Evolutionary conservation across 2,329 filamentous ascomycete species (phyloP), one percentile per base, ranked within the genome.

Genomic region (Alternaria sp.): DNA sequence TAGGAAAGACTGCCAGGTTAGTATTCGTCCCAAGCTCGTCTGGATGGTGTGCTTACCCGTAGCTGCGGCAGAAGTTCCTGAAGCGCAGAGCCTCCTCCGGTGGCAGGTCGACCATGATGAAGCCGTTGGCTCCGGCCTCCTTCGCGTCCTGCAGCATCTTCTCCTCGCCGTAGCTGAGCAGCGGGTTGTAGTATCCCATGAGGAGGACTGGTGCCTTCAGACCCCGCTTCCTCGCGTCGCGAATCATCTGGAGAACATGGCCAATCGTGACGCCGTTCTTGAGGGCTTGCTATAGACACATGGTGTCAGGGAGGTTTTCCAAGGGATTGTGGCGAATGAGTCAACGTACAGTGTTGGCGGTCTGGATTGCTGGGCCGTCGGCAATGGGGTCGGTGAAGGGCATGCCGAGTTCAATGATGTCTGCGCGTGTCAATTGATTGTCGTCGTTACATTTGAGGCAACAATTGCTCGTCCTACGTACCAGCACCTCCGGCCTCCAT

Each of bases 121-220:
- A 98, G 63, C 96, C 95, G 82, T 97, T 97, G 78, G 97, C 89
- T 25, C 94, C 93, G 3, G 93, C 92, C 58, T 89, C 88, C 78
- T 91, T 90, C 80, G 93, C 93, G 80, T 98, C 94, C 72, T 89
- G 87, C 58, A 99, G 85, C 81, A 98, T 89, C 64, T 87, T 88
- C 83, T 97, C 94, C 83, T 99, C 96, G 58, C 96, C 96, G 79
- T 98, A 99, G 75, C 91, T 93, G 65, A 98, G 85, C 65, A 98
- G 86, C 1, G 96, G 96, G 84, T 99, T 99, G 84, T 97, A 99
- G 87, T 99, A 99, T 75, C 96, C 96, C 96, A 99, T 99, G 70
- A 99, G 87, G 77, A 99, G 83, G 45, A 99, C 88, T 1, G 96
- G 96, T 1, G 91, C 89, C 74, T 87, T 90, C 59, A 98, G 85